A percentile compares a stretch with the other conserved stretches of the same genome.
Conservation (phyloP, 371 early-diverging fungal genomes). For the Mortierella sp. region DNA sequence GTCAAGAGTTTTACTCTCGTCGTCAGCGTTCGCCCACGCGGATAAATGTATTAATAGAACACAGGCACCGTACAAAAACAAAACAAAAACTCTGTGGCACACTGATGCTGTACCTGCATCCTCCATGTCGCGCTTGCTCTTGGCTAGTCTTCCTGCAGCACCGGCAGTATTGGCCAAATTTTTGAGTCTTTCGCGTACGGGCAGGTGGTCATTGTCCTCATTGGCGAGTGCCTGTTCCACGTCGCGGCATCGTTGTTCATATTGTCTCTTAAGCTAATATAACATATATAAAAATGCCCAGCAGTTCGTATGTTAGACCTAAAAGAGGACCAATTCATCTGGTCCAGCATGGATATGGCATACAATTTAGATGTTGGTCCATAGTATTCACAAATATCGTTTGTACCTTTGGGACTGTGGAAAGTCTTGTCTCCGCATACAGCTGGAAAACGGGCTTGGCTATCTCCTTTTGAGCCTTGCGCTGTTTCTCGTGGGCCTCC, state of each 20-base stretch:
- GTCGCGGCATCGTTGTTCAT: slow-evolving; percentile 56
- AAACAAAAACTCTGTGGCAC: too few relatives aligned
- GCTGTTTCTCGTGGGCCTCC: slow-evolving; percentile 46
- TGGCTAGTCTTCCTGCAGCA: slow-evolving; percentile 53
- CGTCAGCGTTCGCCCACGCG: too few relatives aligned
- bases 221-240: slow-evolving; percentile 55
- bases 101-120: slow-evolving; percentile 66
- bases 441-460: slow-evolving; percentile 43
- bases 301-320: too few relatives aligned
- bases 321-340: too few relatives aligned
- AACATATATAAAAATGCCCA: too few relatives aligned
- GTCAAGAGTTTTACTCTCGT: neutral
- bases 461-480: slow-evolving; percentile 46
- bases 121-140: slow-evolving; percentile 64
- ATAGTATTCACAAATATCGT: too few relatives aligned
- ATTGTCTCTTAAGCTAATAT: slow-evolving; percentile 63
- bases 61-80: slow-evolving; percentile 1
- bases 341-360: too few relatives aligned
- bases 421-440: slow-evolving; percentile 45
- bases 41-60: slow-evolving; percentile 20
- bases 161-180: slow-evolving; percentile 35
- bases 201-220: slow-evolving; percentile 55
- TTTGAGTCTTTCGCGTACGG: slow-evolving; percentile 56
- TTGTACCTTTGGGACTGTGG: slow-evolving; percentile 52
- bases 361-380: too few relatives aligned